Evolutionary conservation across 768 basidiomycete species (phyloP).

Genomic region (Xerocomellus chrysenteron): DNA sequence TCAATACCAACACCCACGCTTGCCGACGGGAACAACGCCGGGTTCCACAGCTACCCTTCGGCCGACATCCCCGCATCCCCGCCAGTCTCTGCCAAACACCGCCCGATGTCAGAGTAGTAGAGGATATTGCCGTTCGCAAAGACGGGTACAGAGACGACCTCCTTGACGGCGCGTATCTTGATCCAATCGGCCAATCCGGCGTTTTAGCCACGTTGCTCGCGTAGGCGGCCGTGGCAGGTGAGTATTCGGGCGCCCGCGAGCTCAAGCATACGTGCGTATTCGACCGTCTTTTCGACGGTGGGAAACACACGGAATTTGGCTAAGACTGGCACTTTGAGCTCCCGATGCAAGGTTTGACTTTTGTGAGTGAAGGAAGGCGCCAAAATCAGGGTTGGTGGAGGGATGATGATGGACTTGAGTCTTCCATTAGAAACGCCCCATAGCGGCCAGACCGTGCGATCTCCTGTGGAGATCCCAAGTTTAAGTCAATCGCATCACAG

Average conservation of each 20-base stretch:
- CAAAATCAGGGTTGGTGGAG: background rate
- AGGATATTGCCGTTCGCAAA: slow-evolving; percentile 98
- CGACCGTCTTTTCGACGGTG: slow-evolving; percentile 81
- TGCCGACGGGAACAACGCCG: slow-evolving; percentile 63
- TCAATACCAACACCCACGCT: slow-evolving; percentile 13
- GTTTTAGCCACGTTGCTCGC: slow-evolving; percentile 89
- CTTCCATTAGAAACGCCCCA: slow-evolving; percentile 90
- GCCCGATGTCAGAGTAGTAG: slow-evolving; percentile 76
- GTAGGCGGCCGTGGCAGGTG: slow-evolving; percentile 87
- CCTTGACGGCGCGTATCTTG: slow-evolving; percentile 88
- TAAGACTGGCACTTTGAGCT: slow-evolving; percentile 89
- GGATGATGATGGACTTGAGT: slow-evolving; percentile 32
- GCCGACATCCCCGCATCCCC: slow-evolving; percentile 94
- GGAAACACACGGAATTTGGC: slow-evolving; percentile 95
- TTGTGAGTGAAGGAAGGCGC: background rate
- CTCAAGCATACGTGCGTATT: slow-evolving; percentile 96
- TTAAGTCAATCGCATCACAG: slow-evolving; percentile 94
- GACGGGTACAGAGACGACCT: slow-evolving; percentile 87
- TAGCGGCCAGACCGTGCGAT: slow-evolving; percentile 88
- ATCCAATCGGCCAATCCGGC: slow-evolving; percentile 88
- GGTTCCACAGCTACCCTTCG: slow-evolving; percentile 93
- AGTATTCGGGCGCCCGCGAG: slow-evolving; percentile 92
- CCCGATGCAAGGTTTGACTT: slow-evolving; percentile 86
- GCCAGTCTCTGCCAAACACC: slow-evolving; percentile 80
- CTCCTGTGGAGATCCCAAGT: slow-evolving; percentile 93